These are phyloP conservation scores for Salmacisia buchloeana DNA, from an alignment of 1,284 basidiomycete species.

Conservation along the genomic window DNA sequence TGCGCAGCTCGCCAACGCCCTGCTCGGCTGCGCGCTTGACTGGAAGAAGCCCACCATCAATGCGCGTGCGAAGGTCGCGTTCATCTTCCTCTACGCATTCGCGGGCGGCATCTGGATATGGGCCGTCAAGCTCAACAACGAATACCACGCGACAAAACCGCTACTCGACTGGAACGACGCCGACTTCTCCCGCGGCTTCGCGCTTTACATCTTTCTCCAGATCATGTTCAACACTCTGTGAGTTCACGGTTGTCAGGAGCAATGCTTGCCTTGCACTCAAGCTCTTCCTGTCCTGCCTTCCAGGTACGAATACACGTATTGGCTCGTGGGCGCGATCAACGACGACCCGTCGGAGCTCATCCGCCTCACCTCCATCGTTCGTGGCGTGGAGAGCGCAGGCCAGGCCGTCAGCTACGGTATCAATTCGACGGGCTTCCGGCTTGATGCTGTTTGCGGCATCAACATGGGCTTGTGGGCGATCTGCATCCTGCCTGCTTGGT, in stretches of 20 bases:
- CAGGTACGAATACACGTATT: slow-evolving; percentile 32
- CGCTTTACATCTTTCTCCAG: slow-evolving; percentile 43
- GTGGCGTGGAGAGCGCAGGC: slow-evolving; percentile 43
- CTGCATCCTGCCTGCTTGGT: slow-evolving; percentile 34
- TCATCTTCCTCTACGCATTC: slow-evolving; percentile 32
- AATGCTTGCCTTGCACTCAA: neutral
- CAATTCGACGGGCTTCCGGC: slow-evolving; percentile 33
- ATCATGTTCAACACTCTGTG: slow-evolving; percentile 33
- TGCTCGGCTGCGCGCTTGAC: slow-evolving; percentile 50
- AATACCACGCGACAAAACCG: slow-evolving; percentile 29
- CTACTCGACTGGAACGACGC: slow-evolving; percentile 38
- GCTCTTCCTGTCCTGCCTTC: slow-evolving; percentile 16
- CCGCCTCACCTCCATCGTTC: slow-evolving; percentile 39
- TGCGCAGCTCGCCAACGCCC: slow-evolving; percentile 41
- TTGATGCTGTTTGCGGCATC: slow-evolving; percentile 39
- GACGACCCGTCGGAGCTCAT: slow-evolving; percentile 39
- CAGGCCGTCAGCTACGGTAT: slow-evolving; percentile 46
- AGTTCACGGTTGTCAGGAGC: no score
- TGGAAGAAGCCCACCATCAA: slow-evolving; percentile 34
- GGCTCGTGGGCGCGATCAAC: slow-evolving; percentile 26
- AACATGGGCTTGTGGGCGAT: slow-evolving; percentile 43
- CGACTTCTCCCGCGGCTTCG: slow-evolving; percentile 42
- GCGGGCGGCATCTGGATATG: slow-evolving; percentile 46
- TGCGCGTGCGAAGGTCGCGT: slow-evolving; percentile 31
- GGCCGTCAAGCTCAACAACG: slow-evolving; percentile 36